Evolutionary conservation across 148 eudicot species (phyloP).

Genomic region (Persicaria maculosa): DNA sequence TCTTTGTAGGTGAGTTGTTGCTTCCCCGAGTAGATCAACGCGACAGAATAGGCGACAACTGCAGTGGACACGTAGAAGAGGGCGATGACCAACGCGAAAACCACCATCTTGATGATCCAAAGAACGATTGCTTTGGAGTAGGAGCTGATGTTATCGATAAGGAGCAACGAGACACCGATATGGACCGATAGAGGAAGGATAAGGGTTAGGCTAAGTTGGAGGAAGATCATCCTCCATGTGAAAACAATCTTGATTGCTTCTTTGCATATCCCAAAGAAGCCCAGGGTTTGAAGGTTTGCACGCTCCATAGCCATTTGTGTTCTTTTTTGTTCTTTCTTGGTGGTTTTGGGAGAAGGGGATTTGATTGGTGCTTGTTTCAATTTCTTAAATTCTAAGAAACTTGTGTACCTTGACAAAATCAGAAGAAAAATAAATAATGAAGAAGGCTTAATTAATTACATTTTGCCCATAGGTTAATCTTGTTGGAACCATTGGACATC

Average conservation of each 20-base stretch:
- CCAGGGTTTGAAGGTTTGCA: background rate
- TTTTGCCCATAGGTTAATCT: no score
- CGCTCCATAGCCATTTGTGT: background rate
- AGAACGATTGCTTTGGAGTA: conserved; percentile 19
- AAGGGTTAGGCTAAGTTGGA: background rate
- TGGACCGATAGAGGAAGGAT: background rate
- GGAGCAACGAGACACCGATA: background rate
- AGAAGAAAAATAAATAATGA: no score
- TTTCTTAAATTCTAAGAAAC: no score
- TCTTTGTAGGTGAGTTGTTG: conserved; percentile 22
- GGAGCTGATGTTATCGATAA: background rate
- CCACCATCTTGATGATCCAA: background rate
- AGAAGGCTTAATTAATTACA: no score
- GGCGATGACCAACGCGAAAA: conserved; percentile 24
- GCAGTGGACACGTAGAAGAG: conserved; percentile 25
- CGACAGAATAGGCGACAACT: conserved; percentile 34
- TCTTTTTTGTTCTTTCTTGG: background rate
- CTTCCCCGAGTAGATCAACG: conserved; percentile 26
- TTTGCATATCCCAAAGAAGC: background rate
- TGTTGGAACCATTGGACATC: no score
- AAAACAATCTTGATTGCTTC: background rate
- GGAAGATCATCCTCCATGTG: background rate
- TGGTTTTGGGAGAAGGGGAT: background rate
- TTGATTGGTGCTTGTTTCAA: no score
- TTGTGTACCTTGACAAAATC: no score